Conservation (phyloP, 139 green algal species). For the Micractinium sp. region DNA sequence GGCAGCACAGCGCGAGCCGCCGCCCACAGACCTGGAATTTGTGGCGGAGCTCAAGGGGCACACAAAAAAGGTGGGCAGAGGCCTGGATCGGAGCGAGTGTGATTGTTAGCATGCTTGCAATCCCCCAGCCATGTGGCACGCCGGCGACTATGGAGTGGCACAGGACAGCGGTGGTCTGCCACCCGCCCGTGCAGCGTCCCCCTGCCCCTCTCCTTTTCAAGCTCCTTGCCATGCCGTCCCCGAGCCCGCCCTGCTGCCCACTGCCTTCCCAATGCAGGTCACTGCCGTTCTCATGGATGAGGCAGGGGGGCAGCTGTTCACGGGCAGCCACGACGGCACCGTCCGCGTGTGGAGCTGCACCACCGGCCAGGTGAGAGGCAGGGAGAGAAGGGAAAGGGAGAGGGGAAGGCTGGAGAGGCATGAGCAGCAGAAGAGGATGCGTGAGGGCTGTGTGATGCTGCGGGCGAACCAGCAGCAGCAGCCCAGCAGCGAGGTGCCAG, state of each 20-base stretch:
- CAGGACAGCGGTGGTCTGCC: background rate
- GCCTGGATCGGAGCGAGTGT: background rate
- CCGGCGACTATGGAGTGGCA: too few relatives aligned
- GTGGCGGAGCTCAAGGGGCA: conserved; percentile 55
- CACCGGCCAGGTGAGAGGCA: conserved; percentile 68
- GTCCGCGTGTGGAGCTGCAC: conserved; percentile 72
- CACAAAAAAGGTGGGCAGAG: conserved; percentile 37
- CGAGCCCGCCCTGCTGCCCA: too few relatives aligned
- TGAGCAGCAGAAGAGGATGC: background rate
- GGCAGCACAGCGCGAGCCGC: conserved; percentile 20
- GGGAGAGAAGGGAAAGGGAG: too few relatives aligned
- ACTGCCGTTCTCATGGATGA: conserved; percentile 52
- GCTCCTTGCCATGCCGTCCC: too few relatives aligned
- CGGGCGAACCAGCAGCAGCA: background rate
- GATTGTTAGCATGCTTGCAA: too few relatives aligned
- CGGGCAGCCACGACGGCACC: conserved; percentile 69
- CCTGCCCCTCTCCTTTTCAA: background rate
- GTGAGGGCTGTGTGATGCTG: background rate
- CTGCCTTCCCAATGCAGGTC: conserved; percentile 14
- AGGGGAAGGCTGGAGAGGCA: background rate
- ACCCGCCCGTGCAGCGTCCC: background rate
- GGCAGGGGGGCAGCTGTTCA: conserved; percentile 71
- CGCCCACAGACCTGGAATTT: conserved; percentile 57
- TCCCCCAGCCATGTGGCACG: too few relatives aligned
- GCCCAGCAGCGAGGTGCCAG: too few relatives aligned